phyloP scores from a whole-genome alignment of 2,329 filamentous ascomycete genomes.

The Aureobasidium sp. region DNA sequence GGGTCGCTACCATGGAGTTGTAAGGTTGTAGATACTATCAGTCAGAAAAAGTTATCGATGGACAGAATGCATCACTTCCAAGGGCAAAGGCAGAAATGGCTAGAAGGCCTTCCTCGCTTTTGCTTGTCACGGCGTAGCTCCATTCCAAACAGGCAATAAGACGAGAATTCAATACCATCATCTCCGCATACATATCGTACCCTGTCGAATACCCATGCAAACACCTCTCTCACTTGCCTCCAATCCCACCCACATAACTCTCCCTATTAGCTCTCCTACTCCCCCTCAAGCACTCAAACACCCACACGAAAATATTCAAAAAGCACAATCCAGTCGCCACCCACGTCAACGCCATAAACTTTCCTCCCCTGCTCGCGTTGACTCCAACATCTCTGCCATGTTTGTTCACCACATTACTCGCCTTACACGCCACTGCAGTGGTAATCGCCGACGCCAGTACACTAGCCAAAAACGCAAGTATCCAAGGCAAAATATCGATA shows the following conservation, averaged over 20 bases:
- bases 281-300: constrained; percentile 5
- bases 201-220: too few species aligned
- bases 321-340: constrained; percentile 37
- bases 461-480: constrained; percentile 50
- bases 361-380: constrained; percentile 42
- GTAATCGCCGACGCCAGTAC: constrained; percentile 70
- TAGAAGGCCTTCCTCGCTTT: too few species aligned
- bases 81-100: not conserved
- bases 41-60: too few species aligned
- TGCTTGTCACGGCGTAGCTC: too few species aligned
- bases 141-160: too few species aligned
- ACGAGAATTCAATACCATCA: not conserved
- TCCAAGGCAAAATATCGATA: constrained; percentile 43
- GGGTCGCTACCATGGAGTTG: constrained; percentile 40
- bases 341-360: constrained; percentile 56
- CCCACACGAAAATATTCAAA: constrained; percentile 16
- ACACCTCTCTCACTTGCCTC: not conserved
- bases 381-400: constrained; percentile 46
- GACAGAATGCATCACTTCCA: not conserved
- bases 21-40: not conserved
- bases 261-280: not conserved
- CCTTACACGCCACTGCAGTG: constrained; percentile 54
- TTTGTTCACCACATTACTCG: constrained; percentile 45
- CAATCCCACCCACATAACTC: not conserved
- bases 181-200: not conserved